These are phyloP conservation scores for Podila epicladia DNA, from an alignment of 192 early-diverging fungal species.

Conservation along the genomic window DNA sequence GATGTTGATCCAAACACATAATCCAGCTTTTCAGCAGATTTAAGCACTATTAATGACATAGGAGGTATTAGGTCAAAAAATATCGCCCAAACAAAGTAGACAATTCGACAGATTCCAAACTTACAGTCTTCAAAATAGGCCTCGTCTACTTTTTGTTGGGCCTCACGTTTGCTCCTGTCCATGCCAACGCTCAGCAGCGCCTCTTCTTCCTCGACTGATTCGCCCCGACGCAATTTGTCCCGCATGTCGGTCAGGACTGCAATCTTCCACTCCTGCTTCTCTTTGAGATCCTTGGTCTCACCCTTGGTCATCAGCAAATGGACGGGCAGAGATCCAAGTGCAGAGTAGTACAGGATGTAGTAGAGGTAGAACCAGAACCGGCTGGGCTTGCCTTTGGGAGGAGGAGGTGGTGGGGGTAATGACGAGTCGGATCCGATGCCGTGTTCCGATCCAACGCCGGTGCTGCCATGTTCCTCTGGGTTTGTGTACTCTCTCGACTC, in stretches of 20 bases:
- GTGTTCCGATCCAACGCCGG: background rate
- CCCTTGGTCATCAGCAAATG: slow-evolving; percentile 34
- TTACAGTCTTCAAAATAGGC: slow-evolving; percentile 50
- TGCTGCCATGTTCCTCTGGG: slow-evolving; percentile 1
- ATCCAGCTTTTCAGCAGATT: slow-evolving; percentile 37
- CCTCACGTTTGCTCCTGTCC: slow-evolving; percentile 29
- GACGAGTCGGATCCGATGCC: background rate
- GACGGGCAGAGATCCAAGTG: slow-evolving; percentile 37
- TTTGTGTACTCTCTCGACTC: background rate
- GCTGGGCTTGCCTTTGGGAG: slow-evolving; percentile 15
- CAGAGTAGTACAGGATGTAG: slow-evolving; percentile 24
- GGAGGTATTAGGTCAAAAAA: background rate
- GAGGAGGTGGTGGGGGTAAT: background rate
- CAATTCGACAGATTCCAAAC: background rate
- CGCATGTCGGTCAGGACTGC: slow-evolving; percentile 43
- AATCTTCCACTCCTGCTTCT: slow-evolving; percentile 47
- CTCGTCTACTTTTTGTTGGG: slow-evolving; percentile 33
- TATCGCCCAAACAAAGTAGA: background rate
- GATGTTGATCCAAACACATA: slow-evolving; percentile 20
- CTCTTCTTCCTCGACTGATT: slow-evolving; percentile 44
- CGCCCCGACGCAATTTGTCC: slow-evolving; percentile 38
- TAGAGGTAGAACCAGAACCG: slow-evolving; percentile 39
- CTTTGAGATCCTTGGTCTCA: slow-evolving; percentile 30
- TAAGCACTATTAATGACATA: slow-evolving; percentile 8
- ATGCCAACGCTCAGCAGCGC: slow-evolving; percentile 29